Evolutionary conservation across 495 filamentous ascomycete genomes (phyloP), one percentile per base, ranked within the genome.

Genomic region (Penicillium bovifimosum): DNA sequence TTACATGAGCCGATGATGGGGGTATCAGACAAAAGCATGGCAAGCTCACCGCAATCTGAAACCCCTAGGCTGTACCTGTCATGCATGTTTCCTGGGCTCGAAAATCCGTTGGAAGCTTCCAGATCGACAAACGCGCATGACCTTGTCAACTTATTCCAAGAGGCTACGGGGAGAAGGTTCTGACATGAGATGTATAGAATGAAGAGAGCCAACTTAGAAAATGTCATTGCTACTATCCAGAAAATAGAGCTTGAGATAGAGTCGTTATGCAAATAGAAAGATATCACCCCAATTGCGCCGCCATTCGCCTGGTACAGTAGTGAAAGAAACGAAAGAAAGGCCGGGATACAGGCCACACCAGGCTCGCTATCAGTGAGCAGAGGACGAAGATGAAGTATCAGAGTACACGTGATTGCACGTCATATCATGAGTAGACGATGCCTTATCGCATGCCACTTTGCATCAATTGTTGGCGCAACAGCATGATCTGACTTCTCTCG

Each of bases 401-500:
- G 29, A 31, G 33, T n/a, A 29, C 32, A 41, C 42, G 34, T 16
- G 41, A 28, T 24, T 24, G 20, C 20, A 24, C 39, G 40, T 9
- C 20, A 46, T 38, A n/a, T 44, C 41, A 20, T 20, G 6, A 24
- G 18, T 24, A 0, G 16, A 6, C 10, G 34, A 32, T 9, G 18
- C 48, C n/a, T 49, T 58, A 75, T 45, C 73, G 65, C 71, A 75
- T 71, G 7, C 59, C 73, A 32, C 74, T 67, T 34, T 75, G 65
- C 70, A 78, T 70, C 39, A 82, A 62, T 54, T 80, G 77, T 56
- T 80, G 75, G 44, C 83, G 73, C 31, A 95, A 67, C 27, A 82
- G 72, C 75, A 95, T 77, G 42, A 95, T 84, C 66, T 96, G 90
- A 35, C 76, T 79, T 32, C 87, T 76, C 54, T 91, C 83, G 26